Conservation (phyloP, 2,329 filamentous ascomycete species). For the Elsinoe fawcettii region DNA sequence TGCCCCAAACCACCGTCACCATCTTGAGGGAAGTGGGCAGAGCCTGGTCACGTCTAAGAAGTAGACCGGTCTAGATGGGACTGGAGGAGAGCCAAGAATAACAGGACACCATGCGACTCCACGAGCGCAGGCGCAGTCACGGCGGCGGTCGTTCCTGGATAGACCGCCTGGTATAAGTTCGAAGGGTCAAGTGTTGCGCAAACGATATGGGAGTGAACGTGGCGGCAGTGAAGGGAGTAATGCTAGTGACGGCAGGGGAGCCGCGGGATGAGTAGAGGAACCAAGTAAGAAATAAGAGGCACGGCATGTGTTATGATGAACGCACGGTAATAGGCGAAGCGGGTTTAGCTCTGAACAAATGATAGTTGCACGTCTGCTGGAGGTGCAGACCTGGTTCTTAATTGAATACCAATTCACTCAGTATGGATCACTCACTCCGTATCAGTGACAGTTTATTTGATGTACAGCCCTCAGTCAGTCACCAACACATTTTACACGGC, state of each 20-base stretch:
- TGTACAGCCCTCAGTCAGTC: neutral
- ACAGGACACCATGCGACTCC: neutral
- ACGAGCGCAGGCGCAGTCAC: neutral
- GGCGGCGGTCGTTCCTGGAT: neutral
- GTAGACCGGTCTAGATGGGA: conserved; percentile 4
- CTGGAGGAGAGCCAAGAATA: neutral
- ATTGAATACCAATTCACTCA: too few species aligned
- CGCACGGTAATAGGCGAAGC: neutral
- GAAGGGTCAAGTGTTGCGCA: neutral
- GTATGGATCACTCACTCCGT: too few species aligned
- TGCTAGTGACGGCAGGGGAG: neutral
- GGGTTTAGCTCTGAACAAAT: neutral
- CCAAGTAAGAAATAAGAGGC: too few species aligned
- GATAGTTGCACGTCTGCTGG: too few species aligned
- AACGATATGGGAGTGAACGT: neutral
- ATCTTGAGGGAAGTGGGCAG: conserved; percentile 63
- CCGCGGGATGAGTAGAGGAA: neutral
- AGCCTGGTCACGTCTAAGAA: conserved; percentile 15
- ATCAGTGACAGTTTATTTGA: too few species aligned
- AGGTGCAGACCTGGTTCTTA: too few species aligned
- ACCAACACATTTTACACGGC: neutral
- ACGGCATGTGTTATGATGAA: neutral
- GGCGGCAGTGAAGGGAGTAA: neutral
- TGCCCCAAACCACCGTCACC: conserved; percentile 72
- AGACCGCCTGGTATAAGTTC: neutral